Percentiles rank a stretch among this genome's conserved stretches.
Evolutionary conservation across 306 rosid genomes (phyloP).

Genomic region (Dryas octopetala): DNA sequence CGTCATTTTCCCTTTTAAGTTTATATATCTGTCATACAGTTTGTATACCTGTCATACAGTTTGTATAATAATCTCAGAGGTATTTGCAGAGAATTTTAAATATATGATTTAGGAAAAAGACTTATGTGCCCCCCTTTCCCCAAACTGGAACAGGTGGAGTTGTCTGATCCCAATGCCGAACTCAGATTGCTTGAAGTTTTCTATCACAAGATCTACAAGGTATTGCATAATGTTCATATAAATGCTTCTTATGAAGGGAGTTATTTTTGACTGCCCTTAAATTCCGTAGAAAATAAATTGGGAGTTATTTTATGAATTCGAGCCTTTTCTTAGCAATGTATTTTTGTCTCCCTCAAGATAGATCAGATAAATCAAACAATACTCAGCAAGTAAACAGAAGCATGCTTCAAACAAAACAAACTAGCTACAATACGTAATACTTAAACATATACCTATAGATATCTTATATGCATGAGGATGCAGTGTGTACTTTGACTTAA

Average conservation of each 20-base stretch:
- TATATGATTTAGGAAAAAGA: neutral
- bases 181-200: conserved; percentile 84
- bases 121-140: neutral
- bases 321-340: too few relatives aligned
- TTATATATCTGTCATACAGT: neutral
- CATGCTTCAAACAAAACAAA: too few relatives aligned
- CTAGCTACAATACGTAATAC: too few relatives aligned
- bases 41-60: neutral
- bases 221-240: neutral
- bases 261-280: neutral
- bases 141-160: conserved; percentile 61
- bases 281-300: neutral
- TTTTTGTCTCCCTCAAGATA: too few relatives aligned
- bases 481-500: too few relatives aligned
- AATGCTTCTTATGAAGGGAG: neutral
- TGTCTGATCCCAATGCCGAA: conserved; percentile 74
- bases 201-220: conserved; percentile 89
- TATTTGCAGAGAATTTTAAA: neutral
- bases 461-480: too few relatives aligned
- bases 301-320: neutral
- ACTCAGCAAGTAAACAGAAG: too few relatives aligned
- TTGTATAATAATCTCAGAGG: neutral
- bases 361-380: too few relatives aligned
- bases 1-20: too few relatives aligned
- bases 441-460: too few relatives aligned